Base-by-base conservation (phyloP, 805 yeast genomes). In the Saccharomycopsis sp. region DNA sequence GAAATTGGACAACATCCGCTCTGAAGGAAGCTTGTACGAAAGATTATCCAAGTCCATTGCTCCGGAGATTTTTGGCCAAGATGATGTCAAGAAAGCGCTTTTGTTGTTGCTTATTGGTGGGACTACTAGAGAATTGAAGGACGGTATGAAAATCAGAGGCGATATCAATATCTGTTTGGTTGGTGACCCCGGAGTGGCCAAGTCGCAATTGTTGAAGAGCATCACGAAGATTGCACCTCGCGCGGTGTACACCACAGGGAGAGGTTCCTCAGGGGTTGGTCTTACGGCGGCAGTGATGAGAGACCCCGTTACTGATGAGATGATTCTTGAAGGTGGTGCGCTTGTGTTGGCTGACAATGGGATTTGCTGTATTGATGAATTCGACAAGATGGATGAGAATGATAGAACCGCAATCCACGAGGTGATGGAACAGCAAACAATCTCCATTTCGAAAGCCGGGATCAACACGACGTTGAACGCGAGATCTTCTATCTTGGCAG, bases 171-270 rank as follows among this genome's bases (percentile, higher is more conserved):
- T 92, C 41, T 81, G 96, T 64, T 69, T 92, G 39, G 89, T 92
- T 96, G 98, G 98, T 53, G 98, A 92, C 57, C 98, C 98, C 31
- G 98, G 98, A 69, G 98, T 92, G 41, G 98, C 98, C 55, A 92
- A 92, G 63, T 92, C 97, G 2, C 98, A 92, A 69, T 67, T 92
- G 55, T 68, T 92, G 49, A 92, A 92, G 59, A 81, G 94, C 25
- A 85, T 92, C 50, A 72, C 86, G 45, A 86, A 88, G 53, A 82
- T 92, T 41, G 92, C 97, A 3, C 98, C 98, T 22, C 73, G 97
- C 56, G 94, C 95, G 38, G 94, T 92, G 22, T 92, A 92, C 61
- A 92, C 98, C 6, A 92, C 98, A 1, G 98, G 98, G 64, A 77
- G 94, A 55, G 98, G 98, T 59, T 87, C 96, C 3, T 92, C 98